phyloP scores from a whole-genome alignment of 2,329 filamentous ascomycete genomes.

The Colletotrichum simmondsii region DNA sequence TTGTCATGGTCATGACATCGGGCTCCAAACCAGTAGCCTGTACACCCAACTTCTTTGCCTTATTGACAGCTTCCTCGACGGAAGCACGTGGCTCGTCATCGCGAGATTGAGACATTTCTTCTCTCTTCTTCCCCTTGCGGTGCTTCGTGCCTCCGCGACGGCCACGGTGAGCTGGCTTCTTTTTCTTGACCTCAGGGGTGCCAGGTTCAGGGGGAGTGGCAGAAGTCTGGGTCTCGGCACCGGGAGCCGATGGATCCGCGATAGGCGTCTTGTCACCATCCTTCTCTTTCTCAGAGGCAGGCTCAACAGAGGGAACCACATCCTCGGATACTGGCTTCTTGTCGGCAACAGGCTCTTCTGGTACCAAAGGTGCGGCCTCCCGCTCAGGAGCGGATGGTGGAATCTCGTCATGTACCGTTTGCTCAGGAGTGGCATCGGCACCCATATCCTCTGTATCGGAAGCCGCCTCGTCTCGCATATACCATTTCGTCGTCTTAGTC shows the following conservation, averaged over 20 bases:
- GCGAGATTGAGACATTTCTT: slow-evolving; percentile 61
- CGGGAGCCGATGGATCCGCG: background rate
- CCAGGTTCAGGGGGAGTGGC: slow-evolving; percentile 25
- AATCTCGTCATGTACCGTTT: slow-evolving; percentile 15
- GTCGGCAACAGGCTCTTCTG: slow-evolving; percentile 6
- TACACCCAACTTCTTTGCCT: slow-evolving; percentile 66
- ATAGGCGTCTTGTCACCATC: background rate
- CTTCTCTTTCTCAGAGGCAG: background rate
- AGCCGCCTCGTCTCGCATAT: slow-evolving; percentile 40
- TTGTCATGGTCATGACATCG: slow-evolving; percentile 68
- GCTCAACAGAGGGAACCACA: background rate
- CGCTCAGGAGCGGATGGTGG: background rate
- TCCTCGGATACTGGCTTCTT: background rate
- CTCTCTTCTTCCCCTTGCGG: slow-evolving; percentile 65
- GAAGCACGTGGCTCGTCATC: slow-evolving; percentile 59
- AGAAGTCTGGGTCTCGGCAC: background rate
- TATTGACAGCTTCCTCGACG: slow-evolving; percentile 71
- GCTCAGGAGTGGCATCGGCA: slow-evolving; percentile 23
- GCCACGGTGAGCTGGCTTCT: slow-evolving; percentile 77
- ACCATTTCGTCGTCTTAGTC: slow-evolving; percentile 38
- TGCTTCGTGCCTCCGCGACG: slow-evolving; percentile 78
- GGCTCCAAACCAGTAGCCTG: slow-evolving; percentile 66
- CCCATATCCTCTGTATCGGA: slow-evolving; percentile 29
- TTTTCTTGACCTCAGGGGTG: slow-evolving; percentile 69
- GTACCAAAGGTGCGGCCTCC: background rate